These are phyloP conservation scores for Pythium guiyangense DNA, from an alignment of 352 stramenopile species.

Conservation along the genomic window DNA sequence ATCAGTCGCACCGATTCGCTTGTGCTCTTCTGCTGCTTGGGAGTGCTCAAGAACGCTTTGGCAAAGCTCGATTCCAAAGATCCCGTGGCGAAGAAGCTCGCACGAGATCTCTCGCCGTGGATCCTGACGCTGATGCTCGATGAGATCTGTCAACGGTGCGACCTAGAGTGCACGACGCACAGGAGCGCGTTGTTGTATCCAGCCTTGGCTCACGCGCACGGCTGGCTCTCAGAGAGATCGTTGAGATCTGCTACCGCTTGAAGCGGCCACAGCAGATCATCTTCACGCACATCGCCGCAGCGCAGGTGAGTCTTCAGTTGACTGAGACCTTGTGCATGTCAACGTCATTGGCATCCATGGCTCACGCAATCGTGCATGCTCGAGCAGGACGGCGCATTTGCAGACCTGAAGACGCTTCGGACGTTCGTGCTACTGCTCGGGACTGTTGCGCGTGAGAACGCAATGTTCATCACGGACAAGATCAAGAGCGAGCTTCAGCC, in stretches of 20 bases:
- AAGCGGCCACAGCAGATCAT: not conserved
- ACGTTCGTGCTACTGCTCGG: conserved; percentile 1
- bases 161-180: not conserved
- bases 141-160: conserved; percentile 1
- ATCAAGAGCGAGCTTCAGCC: conserved; percentile 1
- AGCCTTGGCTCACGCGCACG: not conserved
- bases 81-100: not conserved
- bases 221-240: not conserved
- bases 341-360: not conserved
- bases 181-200: not conserved
- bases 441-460: conserved; percentile 1
- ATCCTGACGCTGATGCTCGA: conserved; percentile 1
- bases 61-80: not conserved
- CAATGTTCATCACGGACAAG: not conserved
- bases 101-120: not conserved
- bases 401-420: not conserved
- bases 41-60: not conserved
- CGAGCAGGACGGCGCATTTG: not conserved
- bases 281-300: conserved; percentile 1
- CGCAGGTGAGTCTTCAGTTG: not conserved
- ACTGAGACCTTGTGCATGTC: not conserved
- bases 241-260: conserved; percentile 1
- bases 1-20: not conserved
- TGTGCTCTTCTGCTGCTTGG: not conserved
- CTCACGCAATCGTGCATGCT: not conserved